Conservation (phyloP, 2,329 filamentous ascomycete species). For the Metarhizium album region DNA sequence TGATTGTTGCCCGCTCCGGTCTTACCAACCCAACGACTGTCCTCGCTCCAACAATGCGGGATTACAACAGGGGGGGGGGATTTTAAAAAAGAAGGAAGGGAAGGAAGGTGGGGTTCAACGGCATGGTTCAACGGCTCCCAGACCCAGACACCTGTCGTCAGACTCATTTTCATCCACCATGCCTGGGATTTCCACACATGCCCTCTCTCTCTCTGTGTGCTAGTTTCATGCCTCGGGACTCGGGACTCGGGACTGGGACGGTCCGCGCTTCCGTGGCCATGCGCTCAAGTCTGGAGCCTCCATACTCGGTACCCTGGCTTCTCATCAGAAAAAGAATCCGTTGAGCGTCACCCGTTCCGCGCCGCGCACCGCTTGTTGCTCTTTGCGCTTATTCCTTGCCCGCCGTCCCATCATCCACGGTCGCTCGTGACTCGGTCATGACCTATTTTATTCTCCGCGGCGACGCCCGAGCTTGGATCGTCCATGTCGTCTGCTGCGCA, state of each 20-base stretch:
- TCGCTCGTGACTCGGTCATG: neutral
- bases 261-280: neutral
- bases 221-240: too few species aligned
- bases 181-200: too few species aligned
- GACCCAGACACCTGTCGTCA: neutral
- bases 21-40: neutral
- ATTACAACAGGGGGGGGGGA: too few species aligned
- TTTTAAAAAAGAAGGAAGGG: neutral
- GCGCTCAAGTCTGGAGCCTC: too few species aligned
- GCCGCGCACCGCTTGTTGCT: neutral
- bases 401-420: neutral
- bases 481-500: neutral
- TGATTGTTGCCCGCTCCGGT: neutral
- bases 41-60: too few species aligned
- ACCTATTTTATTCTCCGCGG: neutral
- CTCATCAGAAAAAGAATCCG: neutral
- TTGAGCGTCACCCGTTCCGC: too few species aligned
- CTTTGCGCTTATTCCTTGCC: neutral
- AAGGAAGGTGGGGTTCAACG: too few species aligned
- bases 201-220: too few species aligned
- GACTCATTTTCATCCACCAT: too few species aligned
- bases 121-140: too few species aligned
- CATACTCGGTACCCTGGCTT: neutral
- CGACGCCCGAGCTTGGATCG: neutral
- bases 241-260: neutral